These are phyloP conservation scores for Volvox reticuliferus DNA, from an alignment of 139 green algal species.

Conservation along the genomic window DNA sequence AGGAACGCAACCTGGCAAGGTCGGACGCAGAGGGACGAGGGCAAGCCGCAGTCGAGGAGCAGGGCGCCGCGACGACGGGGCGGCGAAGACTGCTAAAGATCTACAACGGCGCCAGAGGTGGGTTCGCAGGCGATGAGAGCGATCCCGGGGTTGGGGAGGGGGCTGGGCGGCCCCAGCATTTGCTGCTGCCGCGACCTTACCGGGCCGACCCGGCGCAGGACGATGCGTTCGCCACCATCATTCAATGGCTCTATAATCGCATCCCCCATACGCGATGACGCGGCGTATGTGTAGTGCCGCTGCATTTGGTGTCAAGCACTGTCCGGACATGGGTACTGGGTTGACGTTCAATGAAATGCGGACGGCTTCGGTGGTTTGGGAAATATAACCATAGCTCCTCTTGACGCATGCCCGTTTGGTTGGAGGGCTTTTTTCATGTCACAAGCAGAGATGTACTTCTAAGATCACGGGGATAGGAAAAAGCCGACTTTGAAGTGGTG, in stretches of 20 bases:
- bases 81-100: not conserved
- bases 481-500: too few relatives aligned
- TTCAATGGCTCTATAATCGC: constrained; percentile 32
- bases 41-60: not conserved
- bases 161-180: too few relatives aligned
- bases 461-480: too few relatives aligned
- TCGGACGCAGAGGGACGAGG: not conserved
- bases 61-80: not conserved
- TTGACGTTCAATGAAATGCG: too few relatives aligned
- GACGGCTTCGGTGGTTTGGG: too few relatives aligned
- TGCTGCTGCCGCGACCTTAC: constrained; percentile 13
- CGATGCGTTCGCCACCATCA: constrained; percentile 38
- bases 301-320: too few relatives aligned
- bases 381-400: too few relatives aligned
- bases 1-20: not conserved
- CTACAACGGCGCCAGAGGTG: not conserved
- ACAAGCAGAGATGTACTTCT: too few relatives aligned
- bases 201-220: not conserved
- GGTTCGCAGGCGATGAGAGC: not conserved
- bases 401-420: too few relatives aligned
- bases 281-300: not conserved
- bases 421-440: too few relatives aligned
- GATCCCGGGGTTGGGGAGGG: not conserved
- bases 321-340: too few relatives aligned
- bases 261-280: constrained; percentile 14